Evolutionary conservation across 176 grass and related monocot species (phyloP), one percentile per base, ranked within the genome.

Genomic region (Saccharum spontaneum): DNA sequence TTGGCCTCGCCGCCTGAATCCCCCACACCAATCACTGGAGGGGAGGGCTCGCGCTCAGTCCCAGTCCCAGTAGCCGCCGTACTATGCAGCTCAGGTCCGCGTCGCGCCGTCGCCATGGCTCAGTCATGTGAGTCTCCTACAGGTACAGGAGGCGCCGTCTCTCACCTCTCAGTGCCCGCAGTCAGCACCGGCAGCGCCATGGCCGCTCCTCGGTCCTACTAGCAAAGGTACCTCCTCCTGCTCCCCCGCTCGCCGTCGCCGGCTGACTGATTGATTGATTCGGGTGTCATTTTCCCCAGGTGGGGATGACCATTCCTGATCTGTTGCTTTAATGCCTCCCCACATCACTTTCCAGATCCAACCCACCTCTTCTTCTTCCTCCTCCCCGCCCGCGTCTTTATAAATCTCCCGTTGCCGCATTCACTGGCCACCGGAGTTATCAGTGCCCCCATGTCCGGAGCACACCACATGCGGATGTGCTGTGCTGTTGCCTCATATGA

Each of bases 261-360:
- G 34, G 34, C 59, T 45, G 81, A 23, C 70, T 18, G 36, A 16
- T 8, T 10, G 77, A 14, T 71, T 63, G 61, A 75, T 79, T 75
- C 33, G 57, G 85, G 76, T 48, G 85, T 75, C 89, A 81, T 87
- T 87, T 90, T 84, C 85, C 81, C 40, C 89, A 87, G 81, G 81
- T 87, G 76, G 65, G 39, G 55, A 71, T 87, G 85, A 41, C 64
- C 67, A 13, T 91, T 79, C 89, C 54, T 45, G 85, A 91, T 91
- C 89, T 84, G 81, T 63, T 62, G 57, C 71, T 70, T 67, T 83
- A 82, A 69, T 60, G 78, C 52, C 77, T 52, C 70, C 71, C 39
- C 73, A 71, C 76, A 84, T 91, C 85, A 84, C 81, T 87, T 87
- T 87, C 89, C 46, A 90, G 81, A 90, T 90, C 89, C 57, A 86